Conservation (phyloP, 257 asterid genomes). For the Solanum ossicruentum region DNA sequence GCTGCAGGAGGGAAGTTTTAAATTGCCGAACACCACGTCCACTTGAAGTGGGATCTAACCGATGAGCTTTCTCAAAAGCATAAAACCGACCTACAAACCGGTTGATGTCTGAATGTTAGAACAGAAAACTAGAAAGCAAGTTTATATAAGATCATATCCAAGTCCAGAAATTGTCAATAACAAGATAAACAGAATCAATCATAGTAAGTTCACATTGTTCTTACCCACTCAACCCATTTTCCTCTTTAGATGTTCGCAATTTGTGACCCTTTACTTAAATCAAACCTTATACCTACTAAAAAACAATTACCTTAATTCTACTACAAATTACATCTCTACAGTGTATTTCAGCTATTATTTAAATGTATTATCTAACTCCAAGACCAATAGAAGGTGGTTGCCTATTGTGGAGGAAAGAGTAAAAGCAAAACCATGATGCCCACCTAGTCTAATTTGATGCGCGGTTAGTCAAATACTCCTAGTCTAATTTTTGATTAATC, state of each 20-base stretch:
- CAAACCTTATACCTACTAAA: neutral
- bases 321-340: neutral
- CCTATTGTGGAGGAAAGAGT: neutral
- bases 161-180: neutral
- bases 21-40: slow-evolving; percentile 99
- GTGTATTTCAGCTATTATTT: neutral
- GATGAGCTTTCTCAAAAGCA: slow-evolving; percentile 97
- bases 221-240: neutral
- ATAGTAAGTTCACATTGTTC: neutral
- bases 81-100: slow-evolving; percentile 73
- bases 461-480: neutral
- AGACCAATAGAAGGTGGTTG: neutral
- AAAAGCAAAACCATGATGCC: neutral
- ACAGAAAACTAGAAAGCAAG: neutral
- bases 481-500: neutral
- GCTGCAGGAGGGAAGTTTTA: slow-evolving; percentile 92
- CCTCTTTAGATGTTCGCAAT: neutral
- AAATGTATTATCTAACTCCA: neutral
- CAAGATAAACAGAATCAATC: neutral
- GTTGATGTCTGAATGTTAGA: neutral
- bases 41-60: slow-evolving; percentile 89
- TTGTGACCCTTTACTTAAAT: neutral
- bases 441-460: neutral
- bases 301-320: neutral
- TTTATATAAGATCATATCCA: neutral